Evolutionary conservation across 768 basidiomycete genomes (phyloP), one percentile per base, ranked within the genome.

Genomic region (Lactarius pseudohatsudake): DNA sequence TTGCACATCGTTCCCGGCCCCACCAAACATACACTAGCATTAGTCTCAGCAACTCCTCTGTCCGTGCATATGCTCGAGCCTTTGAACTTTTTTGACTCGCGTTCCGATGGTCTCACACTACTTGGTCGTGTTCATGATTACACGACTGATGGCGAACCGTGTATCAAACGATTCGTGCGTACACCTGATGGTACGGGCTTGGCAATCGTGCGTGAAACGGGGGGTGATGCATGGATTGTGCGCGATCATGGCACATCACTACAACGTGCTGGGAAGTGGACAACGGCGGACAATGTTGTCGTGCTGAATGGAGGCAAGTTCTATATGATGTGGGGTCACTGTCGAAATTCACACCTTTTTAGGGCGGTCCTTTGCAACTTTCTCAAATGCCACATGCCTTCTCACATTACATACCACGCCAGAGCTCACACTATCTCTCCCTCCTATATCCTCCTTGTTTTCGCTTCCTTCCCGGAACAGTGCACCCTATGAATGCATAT

Each of bases 161-260:
- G 68, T 53, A 84, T 93, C 64, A 70, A 80, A 15, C 80, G 82
- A 43, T 88, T 93, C 70, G 85, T 91, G 43, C 82, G 92, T 67
- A 93, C 92, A 3, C 88, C 91, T 1, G 89, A 92, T 65, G 92
- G 92, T 1, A 81, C 81, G 61, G 92, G 90, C 7, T 81, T 94
- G 41, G 90, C 85, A 15, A 84, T 89, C 16, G 77, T 89, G 38
- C 85, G 90, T 54, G 75, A 80, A 50, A 84, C 85, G 4, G 78
- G 79, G 10, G 88, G 87, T 7, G 89, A 92, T 72, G 79, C 82
- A 1, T 92, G 89, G 88, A 80, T 78, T 70, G 78, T 86, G 64
- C 74, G 75, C 9, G 80, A 81, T 54, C 75, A 77, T 57, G 85
- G 84, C 13, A 76, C 79, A 36, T 80, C 80, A 66, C 73, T 91